Conservation (phyloP, 225 moss, liverwort and hornwort species). For the Straminergon stramineum region DNA sequence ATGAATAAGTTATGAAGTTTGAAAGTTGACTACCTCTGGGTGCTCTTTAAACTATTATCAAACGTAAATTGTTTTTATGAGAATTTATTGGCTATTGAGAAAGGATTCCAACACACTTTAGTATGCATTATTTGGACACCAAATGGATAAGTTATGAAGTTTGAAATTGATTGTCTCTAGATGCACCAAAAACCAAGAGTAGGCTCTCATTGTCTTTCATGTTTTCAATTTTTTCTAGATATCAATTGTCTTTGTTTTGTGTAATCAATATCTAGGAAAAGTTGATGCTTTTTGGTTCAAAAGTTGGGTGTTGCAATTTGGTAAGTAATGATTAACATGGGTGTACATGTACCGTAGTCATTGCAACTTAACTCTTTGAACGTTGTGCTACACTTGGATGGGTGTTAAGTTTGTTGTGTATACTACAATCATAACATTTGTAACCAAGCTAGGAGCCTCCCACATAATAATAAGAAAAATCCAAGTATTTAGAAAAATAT, state of each 20-base stretch:
- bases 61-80: background rate
- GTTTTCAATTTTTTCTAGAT: too few relatives aligned
- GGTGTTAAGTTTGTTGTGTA: background rate
- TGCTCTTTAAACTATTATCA: background rate
- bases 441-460: background rate
- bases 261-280: too few relatives aligned
- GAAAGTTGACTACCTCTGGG: too few relatives aligned
- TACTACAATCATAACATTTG: background rate
- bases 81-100: background rate
- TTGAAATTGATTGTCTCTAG: background rate
- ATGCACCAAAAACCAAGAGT: background rate
- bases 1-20: too few relatives aligned
- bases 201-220: background rate
- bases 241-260: background rate
- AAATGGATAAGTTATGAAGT: background rate
- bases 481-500: background rate
- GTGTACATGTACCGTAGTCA: background rate
- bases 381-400: background rate
- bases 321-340: background rate
- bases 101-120: background rate
- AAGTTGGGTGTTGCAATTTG: background rate
- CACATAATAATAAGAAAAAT: background rate
- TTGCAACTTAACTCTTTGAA: background rate
- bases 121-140: background rate
- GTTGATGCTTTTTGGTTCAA: rapidly evolving